A percentile compares a stretch with the other conserved stretches of the same genome.
Conservation (phyloP, 2,329 filamentous ascomycete species). For the Beauveria caledonica region DNA sequence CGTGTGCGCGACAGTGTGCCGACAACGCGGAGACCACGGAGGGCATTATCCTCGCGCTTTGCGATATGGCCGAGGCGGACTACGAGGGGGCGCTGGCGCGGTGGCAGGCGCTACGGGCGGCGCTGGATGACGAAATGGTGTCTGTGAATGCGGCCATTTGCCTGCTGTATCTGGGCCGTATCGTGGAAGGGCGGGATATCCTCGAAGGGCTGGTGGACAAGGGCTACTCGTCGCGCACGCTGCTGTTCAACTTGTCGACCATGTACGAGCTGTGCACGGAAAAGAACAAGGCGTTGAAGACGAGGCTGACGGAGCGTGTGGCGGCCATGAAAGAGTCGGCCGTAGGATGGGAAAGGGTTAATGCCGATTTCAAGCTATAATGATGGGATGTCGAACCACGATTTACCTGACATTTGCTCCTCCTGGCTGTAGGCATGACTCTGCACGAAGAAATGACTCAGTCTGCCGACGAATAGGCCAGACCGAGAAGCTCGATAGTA, state of each 20-base stretch:
- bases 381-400: not conserved
- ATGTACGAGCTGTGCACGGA: conserved; percentile 90
- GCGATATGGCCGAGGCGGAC: conserved; percentile 70
- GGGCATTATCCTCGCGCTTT: conserved; percentile 55
- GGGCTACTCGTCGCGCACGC: conserved; percentile 62
- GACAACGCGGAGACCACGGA: conserved; percentile 28
- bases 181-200: conserved; percentile 60
- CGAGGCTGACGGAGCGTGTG: conserved; percentile 60
- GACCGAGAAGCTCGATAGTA: no score
- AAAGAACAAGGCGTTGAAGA: conserved; percentile 60
- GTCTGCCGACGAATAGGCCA: no score
- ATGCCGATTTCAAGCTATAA: conserved; percentile 64
- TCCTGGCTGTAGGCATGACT: no score
- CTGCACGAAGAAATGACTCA: no score
- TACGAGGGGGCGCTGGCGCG: conserved; percentile 54
- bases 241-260: conserved; percentile 84
- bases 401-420: not conserved
- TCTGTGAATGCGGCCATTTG: conserved; percentile 79
- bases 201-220: conserved; percentile 58
- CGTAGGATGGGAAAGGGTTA: conserved; percentile 61
- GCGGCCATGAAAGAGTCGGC: conserved; percentile 48
- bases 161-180: conserved; percentile 69
- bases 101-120: conserved; percentile 47
- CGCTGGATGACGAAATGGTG: conserved; percentile 56
- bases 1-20: conserved; percentile 34